A percentile compares a stretch with the other conserved stretches of the same genome.
These are phyloP conservation scores for Cornus suecica DNA, from an alignment of 148 eudicot species.

Conservation along the genomic window DNA sequence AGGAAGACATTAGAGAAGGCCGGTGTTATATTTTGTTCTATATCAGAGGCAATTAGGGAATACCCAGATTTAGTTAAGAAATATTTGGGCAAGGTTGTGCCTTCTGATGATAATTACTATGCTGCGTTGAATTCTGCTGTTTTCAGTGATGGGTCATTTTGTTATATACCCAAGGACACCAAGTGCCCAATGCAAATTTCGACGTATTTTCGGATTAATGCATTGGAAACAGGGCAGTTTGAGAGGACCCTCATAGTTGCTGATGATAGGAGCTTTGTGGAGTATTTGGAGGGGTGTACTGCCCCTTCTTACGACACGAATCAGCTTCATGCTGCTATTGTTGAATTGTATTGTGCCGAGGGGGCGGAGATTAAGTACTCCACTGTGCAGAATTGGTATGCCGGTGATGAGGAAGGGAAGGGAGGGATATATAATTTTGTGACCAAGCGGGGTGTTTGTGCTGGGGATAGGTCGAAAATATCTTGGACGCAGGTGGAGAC, in stretches of 20 bases:
- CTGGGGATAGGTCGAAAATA: conserved; percentile 77
- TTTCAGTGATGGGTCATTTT: conserved; percentile 96
- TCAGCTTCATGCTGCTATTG: conserved; percentile 91
- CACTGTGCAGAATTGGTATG: conserved; percentile 94
- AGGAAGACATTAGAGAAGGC: conserved; percentile 66
- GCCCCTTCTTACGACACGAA: conserved; percentile 88
- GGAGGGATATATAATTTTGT: conserved; percentile 94
- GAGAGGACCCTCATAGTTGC: conserved; percentile 93
- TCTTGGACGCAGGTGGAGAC: conserved; percentile 99
- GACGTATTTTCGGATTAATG: conserved; percentile 91
- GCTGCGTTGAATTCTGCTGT: conserved; percentile 90
- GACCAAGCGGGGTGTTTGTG: conserved; percentile 92
- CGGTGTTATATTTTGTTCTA: conserved; percentile 92
- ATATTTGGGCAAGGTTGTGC: conserved; percentile 80
- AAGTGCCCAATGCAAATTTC: conserved; percentile 95
- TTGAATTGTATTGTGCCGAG: conserved; percentile 69
- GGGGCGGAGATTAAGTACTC: conserved; percentile 87
- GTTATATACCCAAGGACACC: conserved; percentile 72
- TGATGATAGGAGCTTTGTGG: conserved; percentile 87
- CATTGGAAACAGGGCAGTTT: conserved; percentile 85
- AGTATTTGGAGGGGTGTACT: conserved; percentile 94
- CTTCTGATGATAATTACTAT: conserved; percentile 80
- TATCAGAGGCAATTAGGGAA: conserved; percentile 84
- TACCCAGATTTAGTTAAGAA: conserved; percentile 73
- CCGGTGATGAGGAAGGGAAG: conserved; percentile 81